Percentiles rank a stretch among this genome's conserved stretches.
Conservation (phyloP, 805 yeast species). For the Candida qinlingensis region DNA sequence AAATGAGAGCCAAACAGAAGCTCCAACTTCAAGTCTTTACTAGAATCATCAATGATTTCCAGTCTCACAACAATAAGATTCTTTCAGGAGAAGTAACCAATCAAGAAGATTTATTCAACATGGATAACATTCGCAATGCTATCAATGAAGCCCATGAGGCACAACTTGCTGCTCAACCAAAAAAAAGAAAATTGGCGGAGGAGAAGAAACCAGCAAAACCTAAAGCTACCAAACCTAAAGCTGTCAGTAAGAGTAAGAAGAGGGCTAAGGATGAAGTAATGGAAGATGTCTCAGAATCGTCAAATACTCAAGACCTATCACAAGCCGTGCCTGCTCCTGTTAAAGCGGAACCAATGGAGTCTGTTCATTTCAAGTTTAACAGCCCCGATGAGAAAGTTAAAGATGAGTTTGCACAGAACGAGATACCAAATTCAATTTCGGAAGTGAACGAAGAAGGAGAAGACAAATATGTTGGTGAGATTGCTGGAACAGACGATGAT, state of each 20-base stretch:
- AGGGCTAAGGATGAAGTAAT: background rate
- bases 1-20: constrained; percentile 8
- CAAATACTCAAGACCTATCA: no score
- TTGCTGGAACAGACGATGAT: constrained; percentile 7
- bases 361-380: constrained; percentile 9
- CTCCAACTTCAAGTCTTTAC: constrained; percentile 18
- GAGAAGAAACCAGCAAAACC: background rate
- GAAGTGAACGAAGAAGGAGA: constrained; percentile 3
- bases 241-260: background rate
- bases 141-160: constrained; percentile 4
- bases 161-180: background rate
- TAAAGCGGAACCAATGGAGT: constrained; percentile 1
- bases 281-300: background rate
- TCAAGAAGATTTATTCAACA: constrained; percentile 17
- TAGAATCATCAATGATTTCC: constrained; percentile 18
- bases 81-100: constrained; percentile 17
- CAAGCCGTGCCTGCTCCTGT: background rate
- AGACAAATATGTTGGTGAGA: constrained; percentile 2
- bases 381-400: background rate
- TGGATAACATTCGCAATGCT: constrained; percentile 9
- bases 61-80: constrained; percentile 11
- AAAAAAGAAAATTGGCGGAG: constrained; percentile 3
- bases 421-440: background rate
- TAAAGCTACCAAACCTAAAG: background rate
- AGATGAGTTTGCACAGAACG: background rate